Base-by-base conservation (phyloP, 2,329 filamentous ascomycete genomes). In the Arthrobotrys megalospora region DNA sequence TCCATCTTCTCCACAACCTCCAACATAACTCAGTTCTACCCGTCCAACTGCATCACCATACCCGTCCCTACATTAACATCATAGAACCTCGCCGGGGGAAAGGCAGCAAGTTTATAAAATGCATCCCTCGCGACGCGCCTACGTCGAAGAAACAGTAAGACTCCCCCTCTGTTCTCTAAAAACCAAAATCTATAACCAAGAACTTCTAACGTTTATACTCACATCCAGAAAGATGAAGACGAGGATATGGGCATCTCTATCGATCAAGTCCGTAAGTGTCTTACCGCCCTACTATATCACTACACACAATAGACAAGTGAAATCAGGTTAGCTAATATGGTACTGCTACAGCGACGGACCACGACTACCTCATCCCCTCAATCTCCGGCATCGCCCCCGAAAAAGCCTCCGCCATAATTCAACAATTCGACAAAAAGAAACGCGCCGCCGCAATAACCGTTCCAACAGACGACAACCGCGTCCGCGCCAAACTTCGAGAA, bases 371-470 rank as follows among this genome's bases (percentile, higher is more conserved):
- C 50, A 88, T 97, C 66, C 91, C 91, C 24, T 87, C 90, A 36
- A 85, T 87, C 2, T 88, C 89, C 19, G 92, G 92, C 55, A 90
- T 91, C 53, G 89, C 91, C 6, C 89, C 92, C 3, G 92, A 96
- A 83, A 93, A 93, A 84, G 93, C 93, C 2, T 94, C 93, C 1
- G 93, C 93, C 12, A 91, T 97, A 68, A 87, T 96, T 19, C 91
- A 90, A 38, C 94, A 98, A 83, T 96, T 99, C 84, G 92, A 94
- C 82, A 92, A 95, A 79, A 97, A 97, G 85, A 90, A 94, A 82
- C 89, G 93, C 82, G 94, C 94, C 10, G 94, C 94, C 16, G 92
- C 92, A 10, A 93, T 98, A 81, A 91, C 92, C 11, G 96, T 99
- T 2, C 96, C 95, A 0, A 99, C 96, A 68, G 94, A 97, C 84